A percentile compares a stretch with the other conserved stretches of the same genome.
Evolutionary conservation across 2,329 filamentous ascomycete species (phyloP).

Genomic region (Scedosporium aurantiacum): DNA sequence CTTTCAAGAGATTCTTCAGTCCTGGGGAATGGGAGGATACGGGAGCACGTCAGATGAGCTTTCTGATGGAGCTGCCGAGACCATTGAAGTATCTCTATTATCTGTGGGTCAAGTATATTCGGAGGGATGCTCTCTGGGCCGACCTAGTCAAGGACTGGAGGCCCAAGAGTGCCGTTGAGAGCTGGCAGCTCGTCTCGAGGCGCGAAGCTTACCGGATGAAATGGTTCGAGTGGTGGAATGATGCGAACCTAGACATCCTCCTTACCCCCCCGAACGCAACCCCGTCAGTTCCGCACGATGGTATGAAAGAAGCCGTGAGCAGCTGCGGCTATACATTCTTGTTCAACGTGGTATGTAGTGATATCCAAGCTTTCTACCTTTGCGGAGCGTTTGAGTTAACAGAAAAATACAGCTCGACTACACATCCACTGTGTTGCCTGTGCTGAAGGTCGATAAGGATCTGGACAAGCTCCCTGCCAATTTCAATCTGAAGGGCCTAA

Average conservation of each 20-base stretch:
- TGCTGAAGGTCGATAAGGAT: conserved; percentile 67
- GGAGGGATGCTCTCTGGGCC: conserved; percentile 66
- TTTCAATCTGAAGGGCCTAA: conserved; percentile 54
- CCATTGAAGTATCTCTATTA: conserved; percentile 78
- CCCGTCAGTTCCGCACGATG: conserved; percentile 75
- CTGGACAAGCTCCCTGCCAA: conserved; percentile 53
- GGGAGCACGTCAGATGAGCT: conserved; percentile 64
- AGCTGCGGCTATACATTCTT: conserved; percentile 90
- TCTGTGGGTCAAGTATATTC: conserved; percentile 77
- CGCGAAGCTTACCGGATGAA: conserved; percentile 66
- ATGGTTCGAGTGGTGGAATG: conserved; percentile 82
- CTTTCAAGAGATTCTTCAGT: conserved; percentile 66
- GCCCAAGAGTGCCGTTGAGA: conserved; percentile 62
- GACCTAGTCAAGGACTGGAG: conserved; percentile 63
- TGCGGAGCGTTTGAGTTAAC: conserved; percentile 1
- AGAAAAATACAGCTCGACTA: conserved; percentile 63
- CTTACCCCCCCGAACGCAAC: conserved; percentile 82
- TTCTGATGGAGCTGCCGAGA: conserved; percentile 61
- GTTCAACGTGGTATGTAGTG: conserved; percentile 63
- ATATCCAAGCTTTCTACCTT: background rate
- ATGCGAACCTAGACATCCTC: conserved; percentile 62
- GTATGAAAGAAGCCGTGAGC: conserved; percentile 74
- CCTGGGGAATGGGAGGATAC: conserved; percentile 69
- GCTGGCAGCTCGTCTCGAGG: conserved; percentile 70
- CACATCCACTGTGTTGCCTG: conserved; percentile 67